Evolutionary conservation across 108 stramenopile species (phyloP), one percentile per base, ranked within the genome.

Genomic region (Cyclotella distinguenda): DNA sequence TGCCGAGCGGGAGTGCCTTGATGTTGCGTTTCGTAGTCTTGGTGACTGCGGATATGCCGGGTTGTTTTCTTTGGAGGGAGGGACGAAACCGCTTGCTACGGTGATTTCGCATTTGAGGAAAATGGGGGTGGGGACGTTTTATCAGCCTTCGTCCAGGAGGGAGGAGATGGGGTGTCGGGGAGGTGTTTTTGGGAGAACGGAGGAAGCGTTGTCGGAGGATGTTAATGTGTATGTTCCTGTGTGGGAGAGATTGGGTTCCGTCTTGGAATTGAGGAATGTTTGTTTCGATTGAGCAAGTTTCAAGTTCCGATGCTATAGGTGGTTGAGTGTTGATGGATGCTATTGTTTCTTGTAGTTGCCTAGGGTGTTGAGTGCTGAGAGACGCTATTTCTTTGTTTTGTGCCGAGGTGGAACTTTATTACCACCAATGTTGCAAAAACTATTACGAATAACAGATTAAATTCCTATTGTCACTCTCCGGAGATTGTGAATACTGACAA

Each of bases 41-140:
- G 62, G 48, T 40, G 49, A 47, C 10, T 44, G 58, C 21, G 49
- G 57, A 15, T 78, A 68, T 54, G 68, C 43, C 39, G 62, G 62
- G 6, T 28, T 82, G 1, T 82, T 82, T 44, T 10, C 56, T 9
- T 35, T 45, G 34, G 32, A 16, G 48, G 12, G 1, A 44, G 60
- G 52, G 49, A 19, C 26, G 26, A 61, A 61, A 46, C 81, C 81
- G 19, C 38, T 82, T 32, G 81, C 77, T 26, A 66, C 45, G 21
- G 73, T 74, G 5, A 31, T 82, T 19, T 69, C 77, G 23, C 57
- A 79, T 32, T 39, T 82, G 53, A 68, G 68, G 28, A 66, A 68
- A 28, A 21, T 46, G 3, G 50, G 74, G 2, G 68, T 60, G 19
- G 61, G 55, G 18, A 64, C 78, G 18, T 82, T 72, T 34, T 55